Conservation (phyloP, 2,329 filamentous ascomycete species). For the Epichloe sibirici region DNA sequence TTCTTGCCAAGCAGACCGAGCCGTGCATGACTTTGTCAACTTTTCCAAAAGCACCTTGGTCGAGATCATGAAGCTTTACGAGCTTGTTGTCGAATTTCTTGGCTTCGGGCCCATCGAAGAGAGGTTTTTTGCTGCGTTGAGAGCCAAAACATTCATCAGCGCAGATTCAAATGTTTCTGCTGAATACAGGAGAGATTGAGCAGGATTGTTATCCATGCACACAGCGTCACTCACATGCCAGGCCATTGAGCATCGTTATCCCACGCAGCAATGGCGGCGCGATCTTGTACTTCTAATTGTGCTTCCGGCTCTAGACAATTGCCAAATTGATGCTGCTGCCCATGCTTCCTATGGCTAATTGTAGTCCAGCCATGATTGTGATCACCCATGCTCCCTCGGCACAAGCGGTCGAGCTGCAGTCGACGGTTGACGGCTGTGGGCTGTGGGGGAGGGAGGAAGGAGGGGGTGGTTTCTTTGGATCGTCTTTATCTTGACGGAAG, state of each 20-base stretch:
- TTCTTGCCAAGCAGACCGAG: slow-evolving; percentile 31
- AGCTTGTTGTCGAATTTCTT: slow-evolving; percentile 23
- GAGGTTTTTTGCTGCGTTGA: slow-evolving; percentile 16
- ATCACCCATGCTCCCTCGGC: slow-evolving; percentile 16
- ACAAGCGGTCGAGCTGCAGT: not conserved
- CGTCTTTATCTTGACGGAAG: not conserved
- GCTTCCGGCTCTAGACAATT: slow-evolving; percentile 13
- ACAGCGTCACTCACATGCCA: slow-evolving; percentile 16
- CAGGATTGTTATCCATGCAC: not conserved
- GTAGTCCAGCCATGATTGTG: slow-evolving; percentile 20
- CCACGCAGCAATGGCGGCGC: slow-evolving; percentile 19
- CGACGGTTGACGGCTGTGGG: not conserved
- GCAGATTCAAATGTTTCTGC: not conserved
- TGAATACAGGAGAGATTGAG: not conserved
- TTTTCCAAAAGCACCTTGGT: slow-evolving; percentile 29
- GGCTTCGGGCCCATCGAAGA: slow-evolving; percentile 19
- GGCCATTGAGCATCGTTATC: slow-evolving; percentile 22
- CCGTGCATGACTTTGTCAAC: slow-evolving; percentile 31
- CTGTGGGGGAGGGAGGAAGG: not conserved
- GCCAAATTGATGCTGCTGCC: slow-evolving; percentile 10
- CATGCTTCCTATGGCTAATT: slow-evolving; percentile 16
- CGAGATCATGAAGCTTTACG: slow-evolving; percentile 23
- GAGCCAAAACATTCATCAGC: not conserved
- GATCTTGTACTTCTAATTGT: slow-evolving; percentile 19
- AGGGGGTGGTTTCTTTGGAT: not conserved